Conservation (phyloP, 1,284 basidiomycete genomes). For the Cutaneotrichosporon dermatis region DNA sequence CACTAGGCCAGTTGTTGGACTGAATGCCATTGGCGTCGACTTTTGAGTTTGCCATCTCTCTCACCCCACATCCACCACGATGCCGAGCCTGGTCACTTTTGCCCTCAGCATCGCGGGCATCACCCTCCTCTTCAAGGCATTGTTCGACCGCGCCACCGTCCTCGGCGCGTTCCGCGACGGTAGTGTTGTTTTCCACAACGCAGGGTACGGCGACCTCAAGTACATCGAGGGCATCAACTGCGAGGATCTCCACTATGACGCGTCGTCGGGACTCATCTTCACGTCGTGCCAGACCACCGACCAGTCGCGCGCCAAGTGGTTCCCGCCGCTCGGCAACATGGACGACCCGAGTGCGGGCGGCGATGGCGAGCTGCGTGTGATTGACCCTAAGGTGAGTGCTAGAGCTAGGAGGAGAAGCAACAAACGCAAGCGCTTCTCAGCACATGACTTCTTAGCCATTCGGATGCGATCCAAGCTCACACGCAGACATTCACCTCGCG, state of each 20-base stretch:
- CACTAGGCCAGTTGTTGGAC: too few species aligned
- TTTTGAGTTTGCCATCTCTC: too few species aligned
- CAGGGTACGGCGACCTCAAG: neutral
- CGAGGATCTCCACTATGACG: conserved; percentile 19
- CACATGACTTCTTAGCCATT: too few species aligned
- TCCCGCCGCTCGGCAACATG: conserved; percentile 25
- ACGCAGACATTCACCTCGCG: conserved; percentile 24
- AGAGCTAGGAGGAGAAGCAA: too few species aligned
- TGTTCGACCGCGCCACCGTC: conserved; percentile 11
- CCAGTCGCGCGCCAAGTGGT: conserved; percentile 33
- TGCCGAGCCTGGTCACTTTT: conserved; percentile 3
- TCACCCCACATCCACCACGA: neutral
- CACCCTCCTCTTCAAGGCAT: conserved; percentile 1
- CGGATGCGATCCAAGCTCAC: too few species aligned
- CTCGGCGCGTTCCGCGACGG: conserved; percentile 13
- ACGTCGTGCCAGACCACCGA: conserved; percentile 12
- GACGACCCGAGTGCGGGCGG: conserved; percentile 9
- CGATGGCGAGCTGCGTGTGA: conserved; percentile 21
- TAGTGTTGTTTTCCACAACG: neutral
- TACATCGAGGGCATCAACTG: conserved; percentile 13
- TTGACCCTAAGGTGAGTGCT: conserved; percentile 30
- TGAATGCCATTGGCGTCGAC: too few species aligned
- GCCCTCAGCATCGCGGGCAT: conserved; percentile 6
- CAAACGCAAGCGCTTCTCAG: too few species aligned
- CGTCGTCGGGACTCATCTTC: conserved; percentile 9